Percentiles rank a stretch among this genome's conserved stretches.
These are phyloP conservation scores for Glebionis coronaria DNA, from an alignment of 129 eudicot species.

Conservation along the genomic window DNA sequence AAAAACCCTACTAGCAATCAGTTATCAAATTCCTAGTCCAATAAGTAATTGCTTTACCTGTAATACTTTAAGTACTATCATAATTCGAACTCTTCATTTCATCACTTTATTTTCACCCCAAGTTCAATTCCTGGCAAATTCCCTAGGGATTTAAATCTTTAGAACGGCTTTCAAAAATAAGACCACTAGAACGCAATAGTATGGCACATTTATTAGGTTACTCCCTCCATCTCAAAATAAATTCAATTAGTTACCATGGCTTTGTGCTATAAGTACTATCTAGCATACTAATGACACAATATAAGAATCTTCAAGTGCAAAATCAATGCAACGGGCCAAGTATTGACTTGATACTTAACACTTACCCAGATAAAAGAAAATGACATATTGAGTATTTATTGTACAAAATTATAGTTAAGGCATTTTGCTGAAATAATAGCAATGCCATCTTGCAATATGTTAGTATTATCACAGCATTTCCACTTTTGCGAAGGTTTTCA, in stretches of 20 bases:
- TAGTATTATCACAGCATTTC: neutral
- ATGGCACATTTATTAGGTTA: neutral
- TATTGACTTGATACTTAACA: neutral
- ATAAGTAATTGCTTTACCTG: neutral
- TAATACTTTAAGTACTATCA: neutral
- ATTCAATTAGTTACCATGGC: neutral
- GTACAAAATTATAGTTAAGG: neutral
- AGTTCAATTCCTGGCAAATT: neutral
- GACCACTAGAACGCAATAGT: neutral
- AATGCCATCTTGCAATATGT: neutral
- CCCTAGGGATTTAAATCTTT: constrained; percentile 2
- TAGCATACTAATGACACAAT: neutral
- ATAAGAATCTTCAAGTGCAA: neutral
- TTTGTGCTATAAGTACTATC: neutral
- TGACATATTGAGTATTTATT: no score
- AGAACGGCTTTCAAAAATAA: neutral
- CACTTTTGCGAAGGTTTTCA: neutral
- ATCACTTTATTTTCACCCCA: neutral
- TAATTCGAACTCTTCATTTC: neutral
- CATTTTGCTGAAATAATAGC: neutral
- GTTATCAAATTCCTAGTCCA: neutral
- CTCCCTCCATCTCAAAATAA: constrained; percentile 2
- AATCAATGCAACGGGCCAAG: neutral
- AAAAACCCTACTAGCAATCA: neutral
- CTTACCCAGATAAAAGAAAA: no score